Evolutionary conservation across 1,284 basidiomycete genomes (phyloP).

Genomic region (Ustilago sp.): DNA sequence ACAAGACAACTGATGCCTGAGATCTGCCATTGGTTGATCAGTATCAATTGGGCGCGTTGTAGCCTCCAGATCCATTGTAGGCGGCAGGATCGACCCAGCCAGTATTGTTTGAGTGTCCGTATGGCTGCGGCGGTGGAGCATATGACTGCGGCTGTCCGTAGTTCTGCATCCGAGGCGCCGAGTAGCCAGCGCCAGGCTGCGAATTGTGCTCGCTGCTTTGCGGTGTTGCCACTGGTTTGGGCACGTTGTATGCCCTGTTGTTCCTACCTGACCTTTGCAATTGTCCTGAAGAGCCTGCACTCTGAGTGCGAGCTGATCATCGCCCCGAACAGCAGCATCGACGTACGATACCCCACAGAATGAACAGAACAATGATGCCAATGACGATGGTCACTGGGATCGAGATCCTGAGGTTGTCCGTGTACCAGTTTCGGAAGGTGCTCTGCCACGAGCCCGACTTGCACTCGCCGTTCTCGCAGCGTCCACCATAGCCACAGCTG

Average conservation of each 20-base stretch:
- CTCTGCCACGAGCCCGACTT: slow-evolving; percentile 76
- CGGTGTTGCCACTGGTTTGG: slow-evolving; percentile 22
- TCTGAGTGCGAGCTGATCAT: background rate
- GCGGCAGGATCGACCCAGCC: slow-evolving; percentile 39
- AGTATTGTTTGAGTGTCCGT: background rate
- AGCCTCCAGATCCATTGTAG: slow-evolving; percentile 28
- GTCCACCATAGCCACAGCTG: slow-evolving; percentile 80
- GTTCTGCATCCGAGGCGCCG: slow-evolving; percentile 19
- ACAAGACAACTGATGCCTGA: background rate
- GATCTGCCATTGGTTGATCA: background rate
- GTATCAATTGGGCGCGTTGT: slow-evolving; percentile 24
- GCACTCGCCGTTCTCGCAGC: slow-evolving; percentile 75
- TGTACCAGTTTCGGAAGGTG: slow-evolving; percentile 75
- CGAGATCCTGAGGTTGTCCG: slow-evolving; percentile 59
- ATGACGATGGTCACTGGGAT: slow-evolving; percentile 63
- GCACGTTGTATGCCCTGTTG: slow-evolving; percentile 27
- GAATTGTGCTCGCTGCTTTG: slow-evolving; percentile 17
- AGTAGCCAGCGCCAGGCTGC: slow-evolving; percentile 3
- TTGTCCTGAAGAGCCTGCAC: background rate
- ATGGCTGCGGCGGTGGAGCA: slow-evolving; percentile 11
- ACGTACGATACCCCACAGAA: slow-evolving; percentile 44
- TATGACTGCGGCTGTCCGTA: background rate
- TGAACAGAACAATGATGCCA: slow-evolving; percentile 49
- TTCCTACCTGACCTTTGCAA: slow-evolving; percentile 8
- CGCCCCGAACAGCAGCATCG: slow-evolving; percentile 43